Evolutionary conservation across 1,284 basidiomycete genomes (phyloP).

Genomic region (Singerocomus inundabilis): DNA sequence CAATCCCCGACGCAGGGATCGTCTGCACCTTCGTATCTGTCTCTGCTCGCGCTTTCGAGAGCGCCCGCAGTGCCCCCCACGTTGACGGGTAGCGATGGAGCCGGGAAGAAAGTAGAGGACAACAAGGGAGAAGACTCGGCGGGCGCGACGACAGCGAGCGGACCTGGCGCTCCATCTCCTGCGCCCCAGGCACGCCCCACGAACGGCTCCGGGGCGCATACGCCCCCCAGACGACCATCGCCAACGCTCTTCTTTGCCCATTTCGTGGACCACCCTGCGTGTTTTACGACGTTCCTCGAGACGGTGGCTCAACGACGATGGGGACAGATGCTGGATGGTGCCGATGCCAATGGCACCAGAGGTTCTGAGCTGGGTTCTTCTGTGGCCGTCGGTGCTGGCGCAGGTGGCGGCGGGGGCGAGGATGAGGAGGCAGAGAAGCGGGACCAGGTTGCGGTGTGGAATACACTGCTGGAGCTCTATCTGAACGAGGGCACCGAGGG

Average conservation of each 20-base stretch:
- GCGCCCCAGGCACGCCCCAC: constrained; percentile 8
- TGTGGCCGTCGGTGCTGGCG: not conserved
- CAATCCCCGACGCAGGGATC: constrained; percentile 28
- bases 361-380: constrained; percentile 13
- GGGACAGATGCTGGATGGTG: constrained; percentile 68
- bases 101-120: constrained; percentile 27
- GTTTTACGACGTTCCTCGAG: constrained; percentile 89
- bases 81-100: constrained; percentile 36
- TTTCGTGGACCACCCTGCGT: constrained; percentile 85
- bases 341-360: too few relatives aligned
- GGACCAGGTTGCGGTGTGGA: constrained; percentile 92
- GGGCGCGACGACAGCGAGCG: too few relatives aligned
- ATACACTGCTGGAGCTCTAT: constrained; percentile 94
- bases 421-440: constrained; percentile 57
- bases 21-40: constrained; percentile 63
- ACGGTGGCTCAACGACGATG: constrained; percentile 80
- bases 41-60: constrained; percentile 75
- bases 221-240: constrained; percentile 61
- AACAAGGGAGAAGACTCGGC: constrained; percentile 21
- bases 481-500: constrained; percentile 40
- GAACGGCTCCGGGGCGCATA: constrained; percentile 23
- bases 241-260: constrained; percentile 91
- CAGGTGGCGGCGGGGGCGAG: too few relatives aligned
- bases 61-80: constrained; percentile 42
- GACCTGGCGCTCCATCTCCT: constrained; percentile 12